phyloP scores from a whole-genome alignment of 768 basidiomycete genomes.

The Suillus subalutaceus region DNA sequence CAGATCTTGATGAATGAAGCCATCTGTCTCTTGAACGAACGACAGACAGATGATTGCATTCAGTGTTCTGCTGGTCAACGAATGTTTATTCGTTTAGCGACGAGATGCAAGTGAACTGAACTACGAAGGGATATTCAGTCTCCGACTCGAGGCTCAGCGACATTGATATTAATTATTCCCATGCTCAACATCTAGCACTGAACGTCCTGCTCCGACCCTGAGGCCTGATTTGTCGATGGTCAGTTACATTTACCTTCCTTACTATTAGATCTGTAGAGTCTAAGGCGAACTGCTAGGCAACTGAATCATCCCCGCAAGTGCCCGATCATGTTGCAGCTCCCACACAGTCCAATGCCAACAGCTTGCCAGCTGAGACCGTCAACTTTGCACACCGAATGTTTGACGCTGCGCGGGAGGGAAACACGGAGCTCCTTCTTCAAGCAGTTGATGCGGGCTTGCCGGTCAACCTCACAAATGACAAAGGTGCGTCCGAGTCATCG shows the following conservation, averaged over 20 bases:
- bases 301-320: background rate
- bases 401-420: conserved; percentile 68
- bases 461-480: conserved; percentile 69
- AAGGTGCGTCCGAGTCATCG: conserved; percentile 46
- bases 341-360: conserved; percentile 7
- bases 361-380: conserved; percentile 41
- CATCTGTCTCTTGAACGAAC: too few relatives aligned
- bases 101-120: too few relatives aligned
- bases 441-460: conserved; percentile 74
- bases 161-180: too few relatives aligned
- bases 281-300: conserved; percentile 4
- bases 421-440: conserved; percentile 52
- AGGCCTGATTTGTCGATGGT: background rate
- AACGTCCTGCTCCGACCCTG: background rate
- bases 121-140: too few relatives aligned
- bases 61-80: too few relatives aligned
- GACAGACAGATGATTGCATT: too few relatives aligned
- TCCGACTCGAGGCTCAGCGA: too few relatives aligned
- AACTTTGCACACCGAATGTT: conserved; percentile 71
- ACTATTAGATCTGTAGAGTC: background rate
- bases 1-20: too few relatives aligned
- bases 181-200: background rate
- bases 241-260: background rate
- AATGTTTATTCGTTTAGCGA: too few relatives aligned
- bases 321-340: background rate